Conservation (phyloP, 495 filamentous ascomycete genomes). For the Filosporella fistucella region DNA sequence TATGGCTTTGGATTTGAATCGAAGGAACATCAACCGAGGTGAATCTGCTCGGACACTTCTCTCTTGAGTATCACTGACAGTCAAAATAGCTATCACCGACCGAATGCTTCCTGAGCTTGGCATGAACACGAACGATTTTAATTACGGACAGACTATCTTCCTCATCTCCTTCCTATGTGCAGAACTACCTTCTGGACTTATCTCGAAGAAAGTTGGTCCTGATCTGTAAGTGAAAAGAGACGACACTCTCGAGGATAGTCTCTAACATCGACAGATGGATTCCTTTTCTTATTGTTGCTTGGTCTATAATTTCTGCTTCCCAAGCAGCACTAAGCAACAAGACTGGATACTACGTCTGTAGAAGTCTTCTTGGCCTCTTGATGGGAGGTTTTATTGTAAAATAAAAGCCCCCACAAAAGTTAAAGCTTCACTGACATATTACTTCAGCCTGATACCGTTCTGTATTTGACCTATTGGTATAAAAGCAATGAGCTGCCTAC, state of each 20-base stretch:
- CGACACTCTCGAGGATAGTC: constrained; percentile 56
- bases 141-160: constrained; percentile 73
- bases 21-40: constrained; percentile 64
- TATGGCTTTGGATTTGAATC: constrained; percentile 77
- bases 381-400: constrained; percentile 61
- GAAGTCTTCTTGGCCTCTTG: constrained; percentile 65
- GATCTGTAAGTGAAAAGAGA: constrained; percentile 40
- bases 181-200: constrained; percentile 68
- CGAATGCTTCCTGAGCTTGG: constrained; percentile 55
- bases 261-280: constrained; percentile 78
- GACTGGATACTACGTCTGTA: constrained; percentile 54
- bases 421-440: background rate
- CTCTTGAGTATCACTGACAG: background rate
- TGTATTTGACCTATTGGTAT: constrained; percentile 78
- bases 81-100: constrained; percentile 56
- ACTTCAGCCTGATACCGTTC: constrained; percentile 31
- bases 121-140: constrained; percentile 69
- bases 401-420: background rate
- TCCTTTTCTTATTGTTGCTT: constrained; percentile 72
- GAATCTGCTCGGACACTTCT: background rate
- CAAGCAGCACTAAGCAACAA: constrained; percentile 60
- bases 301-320: constrained; percentile 58
- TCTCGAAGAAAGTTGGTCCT: constrained; percentile 71
- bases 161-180: constrained; percentile 59
- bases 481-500: constrained; percentile 64